Evolutionary conservation across 139 green algal species (phyloP), one percentile per base, ranked within the genome.

Genomic region (Zygnema cylindricum): DNA sequence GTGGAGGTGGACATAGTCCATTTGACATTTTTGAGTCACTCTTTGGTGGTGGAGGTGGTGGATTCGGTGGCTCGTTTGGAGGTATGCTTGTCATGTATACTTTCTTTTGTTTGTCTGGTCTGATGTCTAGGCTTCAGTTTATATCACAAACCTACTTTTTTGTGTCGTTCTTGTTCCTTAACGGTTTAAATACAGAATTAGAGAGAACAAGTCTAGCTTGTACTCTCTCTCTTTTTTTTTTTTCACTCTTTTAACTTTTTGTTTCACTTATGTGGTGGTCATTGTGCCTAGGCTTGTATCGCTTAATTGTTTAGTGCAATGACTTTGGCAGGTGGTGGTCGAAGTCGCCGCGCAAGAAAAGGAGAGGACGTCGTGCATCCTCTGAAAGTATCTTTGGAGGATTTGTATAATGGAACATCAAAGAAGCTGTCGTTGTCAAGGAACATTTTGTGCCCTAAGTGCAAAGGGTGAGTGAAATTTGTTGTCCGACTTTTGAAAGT

Each of bases 21-120:
- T 96, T 98, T 92, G 97, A 98, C 90, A 96, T 99, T 41, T 99
- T 99, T 87, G 96, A 98, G 69, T 92, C 96, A 25, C 95, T 98
- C 69, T 95, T 94, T 63, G 96, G 96, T 78, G 94, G 94, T 54
- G 95, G 96, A 35, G 92, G 94, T 22, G 71, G 71, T 73, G 84
- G 84, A 43, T 88, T 88, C 40, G 83, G 69, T 38, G 87, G 76
- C 21, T 41, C 57, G 1, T 36, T 87, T 2, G 81, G 81, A 55
- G 84, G 75, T 35, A 86, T 86, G 75, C 2, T 7, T n/a, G n/a
- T n/a, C n/a, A n/a, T n/a, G n/a, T n/a, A n/a, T n/a, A n/a, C n/a
- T n/a, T n/a, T n/a, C n/a, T n/a, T n/a, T n/a, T n/a, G n/a, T n/a
- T n/a, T n/a, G n/a, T n/a, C n/a, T n/a, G n/a, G n/a, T n/a, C n/a